phyloP scores from a whole-genome alignment of 192 early-diverging fungal species.

The Thoreauomyces humboldtii region DNA sequence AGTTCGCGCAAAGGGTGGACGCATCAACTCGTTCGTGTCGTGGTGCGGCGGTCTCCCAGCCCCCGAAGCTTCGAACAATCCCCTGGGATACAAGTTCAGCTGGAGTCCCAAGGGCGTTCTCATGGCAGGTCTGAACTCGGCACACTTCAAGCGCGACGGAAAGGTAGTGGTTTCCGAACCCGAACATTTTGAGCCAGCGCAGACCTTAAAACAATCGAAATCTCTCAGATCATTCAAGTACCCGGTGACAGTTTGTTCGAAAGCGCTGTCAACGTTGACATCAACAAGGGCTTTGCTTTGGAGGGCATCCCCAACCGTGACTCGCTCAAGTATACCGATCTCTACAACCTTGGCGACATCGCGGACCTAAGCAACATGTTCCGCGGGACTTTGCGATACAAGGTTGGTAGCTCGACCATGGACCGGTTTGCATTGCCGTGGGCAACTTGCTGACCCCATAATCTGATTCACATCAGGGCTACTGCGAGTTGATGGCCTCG shows the following conservation, averaged over 20 bases:
- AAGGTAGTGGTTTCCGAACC: slow-evolving; percentile 34
- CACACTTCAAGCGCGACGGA: slow-evolving; percentile 74
- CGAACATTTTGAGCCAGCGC: not conserved
- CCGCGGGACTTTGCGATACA: slow-evolving; percentile 89
- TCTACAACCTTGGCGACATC: slow-evolving; percentile 75
- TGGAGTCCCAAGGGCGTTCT: slow-evolving; percentile 90
- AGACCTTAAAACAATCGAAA: no score
- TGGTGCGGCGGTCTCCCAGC: slow-evolving; percentile 99
- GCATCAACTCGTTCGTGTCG: slow-evolving; percentile 81
- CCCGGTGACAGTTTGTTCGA: slow-evolving; percentile 66
- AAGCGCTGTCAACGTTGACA: slow-evolving; percentile 69
- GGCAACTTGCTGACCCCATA: not conserved
- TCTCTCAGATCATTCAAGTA: slow-evolving; percentile 56
- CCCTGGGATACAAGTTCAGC: slow-evolving; percentile 97
- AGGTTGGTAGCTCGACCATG: no score
- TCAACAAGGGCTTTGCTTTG: slow-evolving; percentile 85
- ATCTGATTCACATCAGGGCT: slow-evolving; percentile 65
- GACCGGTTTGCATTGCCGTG: not conserved
- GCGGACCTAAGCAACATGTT: slow-evolving; percentile 85
- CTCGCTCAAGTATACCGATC: slow-evolving; percentile 81
- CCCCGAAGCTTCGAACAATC: slow-evolving; percentile 94
- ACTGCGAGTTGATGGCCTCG: slow-evolving; percentile 79
- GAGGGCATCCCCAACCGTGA: slow-evolving; percentile 96
- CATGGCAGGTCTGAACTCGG: slow-evolving; percentile 82
- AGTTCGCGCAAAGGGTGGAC: slow-evolving; percentile 70